A percentile compares a stretch with the other conserved stretches of the same genome.
These are phyloP conservation scores for Lactarius deliciosus DNA, from an alignment of 768 basidiomycete species.

Conservation along the genomic window DNA sequence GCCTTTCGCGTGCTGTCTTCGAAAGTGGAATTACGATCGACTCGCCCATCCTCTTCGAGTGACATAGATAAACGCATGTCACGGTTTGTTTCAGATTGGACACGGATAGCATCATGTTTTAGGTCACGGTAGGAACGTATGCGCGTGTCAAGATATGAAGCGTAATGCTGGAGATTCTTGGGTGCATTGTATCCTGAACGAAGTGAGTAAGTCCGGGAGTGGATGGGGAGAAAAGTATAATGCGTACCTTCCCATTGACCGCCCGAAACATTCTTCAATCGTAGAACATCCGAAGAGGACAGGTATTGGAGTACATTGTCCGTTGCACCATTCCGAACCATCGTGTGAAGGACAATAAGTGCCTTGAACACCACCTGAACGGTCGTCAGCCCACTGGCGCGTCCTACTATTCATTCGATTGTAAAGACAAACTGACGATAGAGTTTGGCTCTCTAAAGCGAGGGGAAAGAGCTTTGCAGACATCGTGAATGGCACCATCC, in stretches of 20 bases:
- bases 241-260: slow-evolving; percentile 84
- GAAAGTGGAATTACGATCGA: slow-evolving; percentile 15
- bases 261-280: slow-evolving; percentile 74
- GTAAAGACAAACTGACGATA: slow-evolving; percentile 56
- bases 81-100: slow-evolving; percentile 91
- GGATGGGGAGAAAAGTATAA: neutral
- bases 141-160: slow-evolving; percentile 82
- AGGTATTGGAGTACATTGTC: slow-evolving; percentile 89
- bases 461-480: slow-evolving; percentile 83
- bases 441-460: slow-evolving; percentile 90
- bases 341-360: slow-evolving; percentile 89
- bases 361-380: slow-evolving; percentile 95
- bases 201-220: slow-evolving; percentile 2
- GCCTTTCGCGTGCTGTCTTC: slow-evolving; percentile 20
- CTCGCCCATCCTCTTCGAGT: slow-evolving; percentile 53
- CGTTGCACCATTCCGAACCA: slow-evolving; percentile 96
- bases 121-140: slow-evolving; percentile 87
- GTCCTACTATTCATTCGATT: neutral
- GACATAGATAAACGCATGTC: slow-evolving; percentile 68
- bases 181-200: slow-evolving; percentile 77
- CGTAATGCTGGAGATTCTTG: slow-evolving; percentile 84
- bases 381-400: slow-evolving; percentile 10
- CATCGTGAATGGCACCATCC: slow-evolving; percentile 90
- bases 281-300: slow-evolving; percentile 76
- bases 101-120: slow-evolving; percentile 91